Evolutionary conservation across 1,284 basidiomycete genomes (phyloP).

Genomic region (Meripilus lineatus): DNA sequence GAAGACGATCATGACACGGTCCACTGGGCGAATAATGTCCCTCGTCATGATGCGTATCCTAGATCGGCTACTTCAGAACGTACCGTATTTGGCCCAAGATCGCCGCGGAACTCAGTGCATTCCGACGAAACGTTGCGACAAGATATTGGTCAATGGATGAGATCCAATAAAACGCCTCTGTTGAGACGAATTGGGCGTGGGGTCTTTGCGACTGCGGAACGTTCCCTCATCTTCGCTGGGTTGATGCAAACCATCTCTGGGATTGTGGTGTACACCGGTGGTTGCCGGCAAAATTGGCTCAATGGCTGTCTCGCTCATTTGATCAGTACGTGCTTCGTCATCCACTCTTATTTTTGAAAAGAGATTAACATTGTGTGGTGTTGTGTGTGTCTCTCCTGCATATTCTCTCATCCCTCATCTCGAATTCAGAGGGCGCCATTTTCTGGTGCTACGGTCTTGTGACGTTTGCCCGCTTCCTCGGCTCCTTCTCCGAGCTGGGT

Average conservation of each 20-base stretch:
- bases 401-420: not conserved
- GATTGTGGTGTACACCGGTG: conserved; percentile 76
- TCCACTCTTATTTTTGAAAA: conserved; percentile 10
- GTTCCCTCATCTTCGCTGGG: conserved; percentile 63
- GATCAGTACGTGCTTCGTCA: conserved; percentile 78
- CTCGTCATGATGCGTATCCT: conserved; percentile 23
- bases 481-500: conserved; percentile 82
- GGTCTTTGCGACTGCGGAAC: conserved; percentile 53
- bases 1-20: conserved; percentile 32
- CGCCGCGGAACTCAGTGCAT: conserved; percentile 36
- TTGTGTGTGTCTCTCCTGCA: not conserved
- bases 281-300: conserved; percentile 70
- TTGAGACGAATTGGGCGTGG: conserved; percentile 37
- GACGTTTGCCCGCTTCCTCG: conserved; percentile 89
- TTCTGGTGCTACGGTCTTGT: conserved; percentile 91
- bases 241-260: conserved; percentile 66
- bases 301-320: conserved; percentile 90
- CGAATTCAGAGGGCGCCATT: conserved; percentile 56
- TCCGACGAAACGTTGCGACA: conserved; percentile 72
- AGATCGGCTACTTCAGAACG: conserved; percentile 47
- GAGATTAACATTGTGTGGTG: conserved; percentile 9
- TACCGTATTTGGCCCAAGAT: conserved; percentile 45
- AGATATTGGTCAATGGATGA: conserved; percentile 29
- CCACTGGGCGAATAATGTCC: conserved; percentile 33
- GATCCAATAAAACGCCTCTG: conserved; percentile 19